Evolutionary conservation across 805 yeast genomes (phyloP), one percentile per base, ranked within the genome.

Genomic region (Suhomyces kilbournensis): DNA sequence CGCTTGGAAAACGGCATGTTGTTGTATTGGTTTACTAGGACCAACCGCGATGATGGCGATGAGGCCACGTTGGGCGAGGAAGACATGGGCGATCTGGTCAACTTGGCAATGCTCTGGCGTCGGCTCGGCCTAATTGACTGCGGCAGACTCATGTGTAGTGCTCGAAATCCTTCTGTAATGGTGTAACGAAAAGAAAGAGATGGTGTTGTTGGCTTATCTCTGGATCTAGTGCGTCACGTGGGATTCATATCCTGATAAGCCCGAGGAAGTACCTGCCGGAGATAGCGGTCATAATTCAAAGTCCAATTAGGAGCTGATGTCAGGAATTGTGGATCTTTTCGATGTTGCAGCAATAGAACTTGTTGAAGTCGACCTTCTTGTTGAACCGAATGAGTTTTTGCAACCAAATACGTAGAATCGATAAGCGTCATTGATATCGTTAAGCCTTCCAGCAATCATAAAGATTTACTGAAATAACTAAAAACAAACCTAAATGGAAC

Each of bases 101-200:
- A 54, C 53, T 62, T 64, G 12, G 73, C 74, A 15, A 70, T 69
- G 9, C 71, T 67, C 47, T 62, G 55, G 44, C 69, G 58, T 44
- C 72, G 49, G 15, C 50, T 49, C 15, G 53, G 50, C 22, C 49
- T 17, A 32, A 63, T 64, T 22, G 46, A 55, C 44, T 54, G 51
- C 17, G 60, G 60, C 44, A 50, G 51, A 47, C 56, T 55, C 60
- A 56, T 56, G 14, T 19, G 14, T 38, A 17, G 12, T 10, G 42
- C 42, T 38, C 17, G 10, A 9, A 4, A 19, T 17, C 3, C 42
- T 38, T 19, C 42, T 17, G 42, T 19, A 38, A 9, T 9, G 7
- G 23, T 38, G 35, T 32, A 32, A 3, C n/a, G 40, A 8, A 15
- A 17, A 38, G 42, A 38, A 38, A 17, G 15, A 17, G 42, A 17